Evolutionary conservation across 306 rosid genomes (phyloP).

Genomic region (Cotoneaster glaucophyllus): DNA sequence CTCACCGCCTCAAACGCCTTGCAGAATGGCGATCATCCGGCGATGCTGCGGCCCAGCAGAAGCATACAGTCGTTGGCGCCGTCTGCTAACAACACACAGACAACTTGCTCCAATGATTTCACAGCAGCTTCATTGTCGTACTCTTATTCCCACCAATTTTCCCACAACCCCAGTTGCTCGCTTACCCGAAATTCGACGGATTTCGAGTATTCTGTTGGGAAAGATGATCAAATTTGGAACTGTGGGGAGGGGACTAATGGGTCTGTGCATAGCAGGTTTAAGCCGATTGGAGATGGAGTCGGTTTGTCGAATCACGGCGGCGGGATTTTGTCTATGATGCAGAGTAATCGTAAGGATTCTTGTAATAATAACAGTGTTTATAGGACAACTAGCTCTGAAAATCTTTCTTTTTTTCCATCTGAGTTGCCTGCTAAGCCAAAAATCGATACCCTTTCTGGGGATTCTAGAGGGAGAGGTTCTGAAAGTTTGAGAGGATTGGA

Average conservation of each 20-base stretch:
- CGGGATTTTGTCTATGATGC: constrained; percentile 61
- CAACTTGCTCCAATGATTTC: constrained; percentile 77
- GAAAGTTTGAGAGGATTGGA: constrained; percentile 63
- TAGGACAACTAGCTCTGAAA: constrained; percentile 70
- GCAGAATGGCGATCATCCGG: constrained; percentile 49
- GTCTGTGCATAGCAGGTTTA: constrained; percentile 94
- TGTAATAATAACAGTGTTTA: constrained; percentile 40
- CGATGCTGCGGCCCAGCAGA: constrained; percentile 41
- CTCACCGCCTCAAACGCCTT: constrained; percentile 82
- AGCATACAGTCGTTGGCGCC: constrained; percentile 48
- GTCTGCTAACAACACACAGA: constrained; percentile 39
- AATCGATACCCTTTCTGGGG: constrained; percentile 61
- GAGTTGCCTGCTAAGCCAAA: constrained; percentile 84
- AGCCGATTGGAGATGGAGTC: constrained; percentile 93
- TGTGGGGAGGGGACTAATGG: constrained; percentile 99
- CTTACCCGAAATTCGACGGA: constrained; percentile 81
- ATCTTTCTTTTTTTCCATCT: constrained; percentile 82
- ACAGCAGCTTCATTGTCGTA: constrained; percentile 75
- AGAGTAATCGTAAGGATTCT: constrained; percentile 36
- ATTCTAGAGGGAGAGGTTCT: constrained; percentile 76
- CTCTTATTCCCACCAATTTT: constrained; percentile 71
- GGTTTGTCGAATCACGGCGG: constrained; percentile 58
- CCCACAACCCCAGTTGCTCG: constrained; percentile 95
- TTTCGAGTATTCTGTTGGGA: constrained; percentile 65
- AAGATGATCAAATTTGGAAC: constrained; percentile 86